Evolutionary conservation across 148 eudicot genomes (phyloP), one percentile per base, ranked within the genome.

Genomic region (Persicaria tinctoria): DNA sequence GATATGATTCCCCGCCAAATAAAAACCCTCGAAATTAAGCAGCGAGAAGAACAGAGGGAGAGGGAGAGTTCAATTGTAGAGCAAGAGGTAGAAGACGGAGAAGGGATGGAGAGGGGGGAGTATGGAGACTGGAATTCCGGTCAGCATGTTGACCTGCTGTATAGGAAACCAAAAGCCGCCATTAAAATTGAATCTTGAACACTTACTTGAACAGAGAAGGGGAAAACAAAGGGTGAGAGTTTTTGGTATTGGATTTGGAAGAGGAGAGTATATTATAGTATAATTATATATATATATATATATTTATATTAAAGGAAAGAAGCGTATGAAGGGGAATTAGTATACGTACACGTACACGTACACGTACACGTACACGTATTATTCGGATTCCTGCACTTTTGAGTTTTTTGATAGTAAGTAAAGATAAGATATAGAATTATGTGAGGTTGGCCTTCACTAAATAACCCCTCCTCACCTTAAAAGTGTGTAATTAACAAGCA

Each of bases 61-160:
- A 4, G n/a, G n/a, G 45, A 20, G 50, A 41, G 50, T 69, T 69
- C 72, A 69, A 69, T 45, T 46, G 72, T 69, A 69, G 50, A 69
- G 72, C 72, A 69, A 69, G 50, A 69, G 72, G 4, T 69, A 69
- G 72, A 38, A 69, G 72, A 69, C 51, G 72, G 72, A 69, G 27
- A 46, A 46, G 49, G 71, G 71, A 12, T 49, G 71, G 49, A 41
- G 47, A 68, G 48, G 47, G 10, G 71, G 48, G 47, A 68, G 71
- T 38, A 57, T 18, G 3, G 63, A 8, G 63, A 57, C 20, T 27
- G 68, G 68, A 8, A 9, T 20, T 23, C 68, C 68, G 41, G 23
- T 60, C 14, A 60, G 10, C 68, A 60, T 60, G 44, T 60, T 60
- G 68, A 38, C 27, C 68, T 60, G 68, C 27, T 60, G 23, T 60